Conservation (phyloP, 202 grass and related monocot species). For the Zoysia matrella region DNA sequence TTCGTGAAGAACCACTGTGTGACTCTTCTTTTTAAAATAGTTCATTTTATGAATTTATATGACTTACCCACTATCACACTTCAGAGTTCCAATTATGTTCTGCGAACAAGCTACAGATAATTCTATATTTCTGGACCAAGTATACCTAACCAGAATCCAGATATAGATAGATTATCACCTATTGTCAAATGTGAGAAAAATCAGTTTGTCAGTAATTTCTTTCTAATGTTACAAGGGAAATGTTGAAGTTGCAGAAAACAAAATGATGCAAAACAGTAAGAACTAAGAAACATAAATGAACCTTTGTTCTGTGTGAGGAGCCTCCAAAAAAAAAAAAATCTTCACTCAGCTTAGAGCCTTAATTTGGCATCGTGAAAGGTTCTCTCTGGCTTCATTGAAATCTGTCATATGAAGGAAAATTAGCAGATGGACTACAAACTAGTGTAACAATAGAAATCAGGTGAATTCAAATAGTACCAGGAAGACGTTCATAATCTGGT, state of each 20-base stretch:
- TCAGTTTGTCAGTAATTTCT: not conserved
- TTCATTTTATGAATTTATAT: not conserved
- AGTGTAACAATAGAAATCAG: conserved; percentile 1
- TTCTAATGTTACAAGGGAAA: not conserved
- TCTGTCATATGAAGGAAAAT: conserved; percentile 52
- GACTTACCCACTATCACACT: not conserved
- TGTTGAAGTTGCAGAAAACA: not conserved
- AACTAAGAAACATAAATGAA: not conserved
- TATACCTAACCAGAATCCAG: not conserved
- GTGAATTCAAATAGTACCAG: conserved; percentile 56
- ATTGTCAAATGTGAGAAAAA: not conserved
- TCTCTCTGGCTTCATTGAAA: conserved; percentile 76
- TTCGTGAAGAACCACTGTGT: not conserved
- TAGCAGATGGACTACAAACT: not conserved
- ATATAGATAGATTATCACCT: conserved; percentile 21
- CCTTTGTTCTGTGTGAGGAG: not conserved
- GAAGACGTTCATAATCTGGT: conserved; percentile 77
- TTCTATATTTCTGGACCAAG: not conserved
- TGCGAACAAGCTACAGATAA: not conserved
- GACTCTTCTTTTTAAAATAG: not conserved
- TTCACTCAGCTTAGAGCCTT: conserved; percentile 54
- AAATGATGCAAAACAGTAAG: too few species aligned
- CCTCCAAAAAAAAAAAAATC: not conserved
- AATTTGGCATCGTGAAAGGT: conserved; percentile 65
- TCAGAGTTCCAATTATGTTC: conserved; percentile 11